Evolutionary conservation across 2,329 filamentous ascomycete genomes (phyloP), one percentile per base, ranked within the genome.

Genomic region (Coniochaeta sp.): DNA sequence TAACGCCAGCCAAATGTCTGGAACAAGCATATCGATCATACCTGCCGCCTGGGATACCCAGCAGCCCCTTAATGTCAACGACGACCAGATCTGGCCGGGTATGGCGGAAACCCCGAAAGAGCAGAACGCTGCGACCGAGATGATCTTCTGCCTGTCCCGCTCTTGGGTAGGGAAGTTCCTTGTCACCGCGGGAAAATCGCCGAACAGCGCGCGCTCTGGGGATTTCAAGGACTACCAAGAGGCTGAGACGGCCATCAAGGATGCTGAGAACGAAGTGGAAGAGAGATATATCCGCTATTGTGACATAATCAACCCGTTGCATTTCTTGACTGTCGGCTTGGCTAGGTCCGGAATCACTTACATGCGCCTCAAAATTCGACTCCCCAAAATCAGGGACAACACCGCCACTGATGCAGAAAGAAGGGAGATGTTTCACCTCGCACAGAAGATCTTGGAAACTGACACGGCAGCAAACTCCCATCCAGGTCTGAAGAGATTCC

Each of bases 261-360:
- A 75, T 40, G 72, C 80, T 6, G 78, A 81, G 60, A 65, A 66
- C 1, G 67, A 65, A 4, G 65, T 79, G 24, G 77, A 79, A 58
- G 68, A 71, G 38, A 76, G 73, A 9, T 79, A 73, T 58, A 66
- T 79, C 10, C 71, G 76, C 4, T 78, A 78, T 62, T 78, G 75
- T 65, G 76, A 80, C 58, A 68, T 77, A 1, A 62, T 74, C 14
- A 69, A 73, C 19, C 75, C 75, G 0, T 59, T 77, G 1, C 76
- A 79, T 57, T 59, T 66, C 65, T 54, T 72, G 30, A 68, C 69
- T 14, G 63, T 69, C 22, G 63, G 64, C 52, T 56, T 69, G 17
- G 70, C 65, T 5, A 62, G 71, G 26, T 67, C 67, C 0, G 70
- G 67, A 1, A 66, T 70, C 24, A 68, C 64, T 4, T 65, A 64